phyloP scores from a whole-genome alignment of 2,329 filamentous ascomycete genomes.

The Tolypocladium cylindrosporum region DNA sequence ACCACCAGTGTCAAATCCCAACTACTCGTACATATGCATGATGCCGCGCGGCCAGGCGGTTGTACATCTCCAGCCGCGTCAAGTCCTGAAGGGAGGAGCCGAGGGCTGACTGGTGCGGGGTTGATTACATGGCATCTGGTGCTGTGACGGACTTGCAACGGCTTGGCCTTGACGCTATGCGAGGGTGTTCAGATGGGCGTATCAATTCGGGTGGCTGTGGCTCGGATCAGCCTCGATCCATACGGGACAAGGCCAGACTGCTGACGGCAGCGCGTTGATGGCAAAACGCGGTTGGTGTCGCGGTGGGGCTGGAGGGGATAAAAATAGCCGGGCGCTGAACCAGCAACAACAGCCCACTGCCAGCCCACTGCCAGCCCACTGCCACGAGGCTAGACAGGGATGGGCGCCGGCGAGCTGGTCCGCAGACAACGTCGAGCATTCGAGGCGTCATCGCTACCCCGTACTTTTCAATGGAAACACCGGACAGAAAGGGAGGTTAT shows the following conservation, averaged over 20 bases:
- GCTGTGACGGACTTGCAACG: neutral
- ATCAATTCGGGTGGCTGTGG: neutral
- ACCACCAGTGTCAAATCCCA: neutral
- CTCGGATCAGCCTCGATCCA: neutral
- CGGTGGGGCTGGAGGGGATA: neutral
- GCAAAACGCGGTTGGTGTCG: neutral
- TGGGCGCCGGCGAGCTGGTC: too few species aligned
- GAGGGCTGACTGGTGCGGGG: neutral
- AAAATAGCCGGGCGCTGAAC: neutral
- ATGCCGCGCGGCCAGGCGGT: neutral
- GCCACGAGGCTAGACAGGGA: neutral
- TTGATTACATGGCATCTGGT: neutral
- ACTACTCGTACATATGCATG: neutral
- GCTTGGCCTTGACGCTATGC: neutral
- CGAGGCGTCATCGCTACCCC: neutral
- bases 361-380: neutral
- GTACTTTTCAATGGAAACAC: too few species aligned
- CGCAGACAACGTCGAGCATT: too few species aligned
- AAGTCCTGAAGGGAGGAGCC: neutral
- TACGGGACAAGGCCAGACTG: neutral
- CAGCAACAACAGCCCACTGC: neutral
- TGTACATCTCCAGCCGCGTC: neutral
- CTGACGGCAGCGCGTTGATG: neutral
- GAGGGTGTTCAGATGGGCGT: too few species aligned
- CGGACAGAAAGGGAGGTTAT: neutral